Base-by-base conservation (phyloP, 2,329 filamentous ascomycete genomes). In the Penicillium sp. region DNA sequence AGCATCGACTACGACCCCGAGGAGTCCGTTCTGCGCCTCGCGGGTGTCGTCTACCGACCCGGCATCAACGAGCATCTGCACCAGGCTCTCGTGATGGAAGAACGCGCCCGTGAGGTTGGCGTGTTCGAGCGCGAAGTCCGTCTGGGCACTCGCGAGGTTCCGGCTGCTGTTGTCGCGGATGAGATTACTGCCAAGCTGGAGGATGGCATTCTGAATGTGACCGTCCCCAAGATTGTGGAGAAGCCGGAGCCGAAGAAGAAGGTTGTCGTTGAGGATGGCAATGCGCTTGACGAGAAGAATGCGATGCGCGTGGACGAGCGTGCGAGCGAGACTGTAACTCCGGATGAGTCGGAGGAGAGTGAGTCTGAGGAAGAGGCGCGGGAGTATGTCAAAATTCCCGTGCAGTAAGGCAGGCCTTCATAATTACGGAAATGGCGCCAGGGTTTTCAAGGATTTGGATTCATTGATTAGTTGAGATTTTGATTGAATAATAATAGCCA, bases 1-100 rank as follows among this genome's bases (percentile, higher is more conserved):
- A 83, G 78, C 41, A 79, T 93, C 31, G 82, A 83, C 62, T 94
- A 85, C 79, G 80, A 91, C 51, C 74, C 78, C 0, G 83, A 87
- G 43, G 80, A 79, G 57, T 76, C 73, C 32, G 71, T 77, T 39
- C 70, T 94, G 28, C 79, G 75, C 53, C 70, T 94, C 39, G 76
- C 82, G 1, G 87, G 87, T 36, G 81, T 90, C 0, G 75, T 89
- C 7, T 78, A 88, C 61, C 78, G 86, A 2, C 83, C 83, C 3
- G 83, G 80, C 6, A 78, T 80, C 23, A 78, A 86, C 60, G 85
- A 89, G 57, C 75, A 78, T 34, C 78, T 86, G 60, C 63, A 88
- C 51, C 76, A 77, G 60, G 76, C 76, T 4, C 69, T 93, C 13
- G 70, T 77, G 3, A 69, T 79, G 34, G 72, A 79, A 46, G 87